Evolutionary conservation across 116 monocot genomes (phyloP).

Genomic region (Phalaenopsis hybrid): DNA sequence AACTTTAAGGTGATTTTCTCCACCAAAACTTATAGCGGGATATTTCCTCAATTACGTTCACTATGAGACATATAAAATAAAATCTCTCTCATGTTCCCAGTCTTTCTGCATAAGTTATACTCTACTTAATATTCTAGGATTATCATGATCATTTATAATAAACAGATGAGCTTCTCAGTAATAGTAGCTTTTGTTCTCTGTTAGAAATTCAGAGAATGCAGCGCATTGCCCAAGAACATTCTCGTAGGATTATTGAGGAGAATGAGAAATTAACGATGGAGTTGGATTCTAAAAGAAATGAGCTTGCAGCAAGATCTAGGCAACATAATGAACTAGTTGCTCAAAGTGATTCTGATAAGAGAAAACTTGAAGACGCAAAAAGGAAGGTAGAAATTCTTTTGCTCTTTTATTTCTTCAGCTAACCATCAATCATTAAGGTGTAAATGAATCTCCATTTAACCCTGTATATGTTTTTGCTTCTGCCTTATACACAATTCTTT

Average conservation of each 20-base stretch:
- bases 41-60: too few species aligned
- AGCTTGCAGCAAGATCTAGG: conserved; percentile 46
- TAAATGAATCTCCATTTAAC: background rate
- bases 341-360: conserved; percentile 50
- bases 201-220: conserved; percentile 77
- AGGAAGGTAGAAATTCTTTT: conserved; percentile 42
- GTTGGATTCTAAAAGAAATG: conserved; percentile 56
- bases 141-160: background rate
- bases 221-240: conserved; percentile 49
- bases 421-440: background rate
- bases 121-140: background rate
- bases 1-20: too few species aligned
- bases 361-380: conserved; percentile 59
- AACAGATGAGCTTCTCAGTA: background rate
- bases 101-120: background rate
- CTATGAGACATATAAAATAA: too few species aligned
- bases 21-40: too few species aligned
- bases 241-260: conserved; percentile 58
- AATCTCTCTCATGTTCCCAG: background rate
- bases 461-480: background rate
- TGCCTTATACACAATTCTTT: background rate
- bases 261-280: conserved; percentile 61
- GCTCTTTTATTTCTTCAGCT: background rate
- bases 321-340: conserved; percentile 58
- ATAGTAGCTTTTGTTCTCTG: background rate